These are phyloP conservation scores for Coemansia sp. DNA, from an alignment of 192 early-diverging fungal species.

Conservation along the genomic window DNA sequence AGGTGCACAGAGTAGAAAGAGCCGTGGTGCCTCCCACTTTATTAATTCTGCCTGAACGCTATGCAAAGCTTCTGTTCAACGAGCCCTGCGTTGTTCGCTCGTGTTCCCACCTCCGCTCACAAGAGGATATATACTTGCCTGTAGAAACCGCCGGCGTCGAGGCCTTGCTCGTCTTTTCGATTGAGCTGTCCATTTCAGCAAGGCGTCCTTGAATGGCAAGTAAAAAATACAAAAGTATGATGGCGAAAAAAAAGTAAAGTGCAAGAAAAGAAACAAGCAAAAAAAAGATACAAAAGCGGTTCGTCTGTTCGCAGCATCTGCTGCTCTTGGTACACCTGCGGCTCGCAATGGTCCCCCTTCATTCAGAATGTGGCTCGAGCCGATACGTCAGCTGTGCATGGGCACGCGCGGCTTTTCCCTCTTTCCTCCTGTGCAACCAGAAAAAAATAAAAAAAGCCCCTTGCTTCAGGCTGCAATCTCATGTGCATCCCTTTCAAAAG, in stretches of 20 bases:
- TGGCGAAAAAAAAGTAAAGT: not conserved
- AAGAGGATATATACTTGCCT: not conserved
- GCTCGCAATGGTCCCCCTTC: too few species aligned
- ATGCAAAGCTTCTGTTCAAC: not conserved
- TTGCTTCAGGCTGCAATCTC: too few species aligned
- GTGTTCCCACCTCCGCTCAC: not conserved
- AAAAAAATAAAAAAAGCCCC: too few species aligned
- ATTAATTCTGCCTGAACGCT: not conserved
- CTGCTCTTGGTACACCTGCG: not conserved
- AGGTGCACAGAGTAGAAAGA: not conserved
- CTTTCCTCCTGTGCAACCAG: too few species aligned
- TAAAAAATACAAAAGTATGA: not conserved
- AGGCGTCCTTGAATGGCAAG: not conserved
- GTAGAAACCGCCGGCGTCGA: not conserved
- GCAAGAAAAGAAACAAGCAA: conserved; percentile 5
- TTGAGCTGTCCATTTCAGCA: not conserved
- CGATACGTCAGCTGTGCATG: too few species aligned
- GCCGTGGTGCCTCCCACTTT: not conserved
- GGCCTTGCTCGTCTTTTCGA: not conserved
- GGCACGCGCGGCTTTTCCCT: too few species aligned
- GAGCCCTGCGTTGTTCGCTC: not conserved
- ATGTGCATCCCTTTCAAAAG: too few species aligned
- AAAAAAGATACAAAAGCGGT: not conserved
- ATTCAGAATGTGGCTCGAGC: too few species aligned
- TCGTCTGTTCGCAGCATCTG: not conserved